Evolutionary conservation across 495 filamentous ascomycete genomes (phyloP).

Genomic region (Oidiodendron maius): DNA sequence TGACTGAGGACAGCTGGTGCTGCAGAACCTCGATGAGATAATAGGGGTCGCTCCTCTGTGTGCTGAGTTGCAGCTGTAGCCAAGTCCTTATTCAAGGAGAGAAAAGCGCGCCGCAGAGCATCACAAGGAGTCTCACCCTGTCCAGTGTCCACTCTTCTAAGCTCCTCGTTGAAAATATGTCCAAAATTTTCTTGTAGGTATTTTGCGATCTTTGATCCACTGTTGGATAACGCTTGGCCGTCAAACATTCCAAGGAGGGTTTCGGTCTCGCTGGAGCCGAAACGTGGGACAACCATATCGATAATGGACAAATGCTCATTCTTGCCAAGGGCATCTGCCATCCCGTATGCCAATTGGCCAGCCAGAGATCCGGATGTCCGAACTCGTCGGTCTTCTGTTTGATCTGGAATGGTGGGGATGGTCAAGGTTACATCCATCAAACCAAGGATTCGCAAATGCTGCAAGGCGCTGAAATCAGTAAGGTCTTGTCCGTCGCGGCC

Average conservation of each 20-base stretch:
- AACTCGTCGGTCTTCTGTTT: constrained; percentile 91
- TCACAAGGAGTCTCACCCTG: constrained; percentile 68
- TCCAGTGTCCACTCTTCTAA: constrained; percentile 52
- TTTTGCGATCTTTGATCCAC: constrained; percentile 92
- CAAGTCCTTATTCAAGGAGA: constrained; percentile 89
- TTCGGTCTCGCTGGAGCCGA: constrained; percentile 87
- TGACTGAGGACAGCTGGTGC: constrained; percentile 67
- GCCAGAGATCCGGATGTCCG: constrained; percentile 90
- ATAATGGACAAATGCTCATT: constrained; percentile 96
- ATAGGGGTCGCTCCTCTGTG: constrained; percentile 60
- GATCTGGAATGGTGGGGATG: constrained; percentile 86
- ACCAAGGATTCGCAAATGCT: constrained; percentile 82
- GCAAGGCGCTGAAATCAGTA: constrained; percentile 83
- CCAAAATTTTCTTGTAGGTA: constrained; percentile 93
- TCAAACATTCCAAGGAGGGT: constrained; percentile 93
- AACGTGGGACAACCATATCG: constrained; percentile 90
- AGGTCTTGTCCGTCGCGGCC: constrained; percentile 61
- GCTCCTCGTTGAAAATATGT: constrained; percentile 72
- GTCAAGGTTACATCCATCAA: constrained; percentile 97
- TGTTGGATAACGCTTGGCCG: constrained; percentile 74
- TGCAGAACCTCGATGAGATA: constrained; percentile 62
- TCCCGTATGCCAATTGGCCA: constrained; percentile 84
- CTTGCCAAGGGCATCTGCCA: constrained; percentile 93
- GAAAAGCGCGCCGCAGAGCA: constrained; percentile 79
- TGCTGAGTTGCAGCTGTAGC: constrained; percentile 79